Base-by-base conservation (phyloP, 1,284 basidiomycete species). In the Heterobasidion occidentale region DNA sequence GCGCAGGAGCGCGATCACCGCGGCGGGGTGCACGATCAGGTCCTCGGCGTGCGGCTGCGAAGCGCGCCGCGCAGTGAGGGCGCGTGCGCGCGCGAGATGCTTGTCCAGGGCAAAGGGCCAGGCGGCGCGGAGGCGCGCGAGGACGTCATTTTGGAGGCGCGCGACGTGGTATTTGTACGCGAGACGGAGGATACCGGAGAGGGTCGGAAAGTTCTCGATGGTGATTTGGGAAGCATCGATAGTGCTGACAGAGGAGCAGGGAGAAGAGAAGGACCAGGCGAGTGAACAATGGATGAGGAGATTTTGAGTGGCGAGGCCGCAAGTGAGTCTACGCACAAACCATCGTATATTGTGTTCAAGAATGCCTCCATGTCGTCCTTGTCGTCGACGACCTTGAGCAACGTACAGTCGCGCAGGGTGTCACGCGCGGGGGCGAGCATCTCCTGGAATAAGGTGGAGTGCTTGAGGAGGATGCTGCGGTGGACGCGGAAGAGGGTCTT, bases 1-100 rank as follows among this genome's bases (percentile, higher is more conserved):
- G 52, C 67, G 64, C 11, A 69, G 66, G 34, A 69, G 64, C 11
- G 60, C 59, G 57, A 68, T 65, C 35, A 65, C 65, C 49, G 54
- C 56, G 12, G 64, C 66, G 11, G 67, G 67, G 50, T 66, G 63
- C 11, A 67, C 61, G 57, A 63, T 60, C 44, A 60, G 50, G 59
- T 66, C 62, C 27, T 65, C 63, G 27, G 27, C 5, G 27, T 27
- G 27, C 27, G 27, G 27, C 3, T 27, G 27, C 27, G 27, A 27
- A 27, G 27, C 27, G 27, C 27, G 27, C 27, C 50, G 36, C 20
- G 15, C 50, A 42, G 15, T 20, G 11, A 38, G 42, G 35, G 53
- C 53, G 35, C 20, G 49, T 11, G 38, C 46, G 45, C 56, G 19
- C 1, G 51, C 59, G 44, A 58, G 55, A 53, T 62, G 56, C 20